A percentile compares a stretch with the other conserved stretches of the same genome.
phyloP scores from a whole-genome alignment of 768 basidiomycete genomes.

The Boletus pseudopeckii region DNA sequence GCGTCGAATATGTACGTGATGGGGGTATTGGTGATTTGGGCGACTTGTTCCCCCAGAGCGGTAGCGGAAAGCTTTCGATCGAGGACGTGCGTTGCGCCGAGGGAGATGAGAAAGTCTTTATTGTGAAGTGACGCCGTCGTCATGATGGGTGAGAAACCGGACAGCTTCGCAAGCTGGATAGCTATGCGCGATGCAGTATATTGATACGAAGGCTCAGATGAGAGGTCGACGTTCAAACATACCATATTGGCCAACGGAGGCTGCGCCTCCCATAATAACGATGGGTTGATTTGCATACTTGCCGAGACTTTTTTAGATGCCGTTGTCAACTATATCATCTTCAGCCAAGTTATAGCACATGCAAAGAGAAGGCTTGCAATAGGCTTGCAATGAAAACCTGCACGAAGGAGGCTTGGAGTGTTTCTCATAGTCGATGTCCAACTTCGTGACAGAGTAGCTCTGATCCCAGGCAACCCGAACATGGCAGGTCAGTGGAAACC shows the following conservation, averaged over 20 bases:
- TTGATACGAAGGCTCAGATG: not conserved
- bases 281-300: slow-evolving; percentile 33
- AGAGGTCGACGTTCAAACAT: not conserved
- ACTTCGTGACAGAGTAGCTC: no score
- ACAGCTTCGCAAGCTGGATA: slow-evolving; percentile 34
- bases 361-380: not conserved
- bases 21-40: not conserved
- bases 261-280: slow-evolving; percentile 37
- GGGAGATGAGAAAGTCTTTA: slow-evolving; percentile 22
- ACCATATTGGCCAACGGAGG: slow-evolving; percentile 38
- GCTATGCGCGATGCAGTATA: slow-evolving; percentile 5
- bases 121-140: slow-evolving; percentile 38
- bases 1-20: slow-evolving; percentile 27
- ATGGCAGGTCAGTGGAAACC: no score
- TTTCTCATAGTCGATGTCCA: no score
- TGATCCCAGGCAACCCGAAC: no score
- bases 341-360: no score
- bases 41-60: slow-evolving; percentile 6
- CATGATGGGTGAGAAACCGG: slow-evolving; percentile 37
- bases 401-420: no score
- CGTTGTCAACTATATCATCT: not conserved
- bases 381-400: no score
- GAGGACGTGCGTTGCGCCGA: slow-evolving; percentile 39
- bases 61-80: slow-evolving; percentile 24
- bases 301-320: slow-evolving; percentile 10